Conservation (phyloP, 257 asterid genomes). For the Solanum acaule region DNA sequence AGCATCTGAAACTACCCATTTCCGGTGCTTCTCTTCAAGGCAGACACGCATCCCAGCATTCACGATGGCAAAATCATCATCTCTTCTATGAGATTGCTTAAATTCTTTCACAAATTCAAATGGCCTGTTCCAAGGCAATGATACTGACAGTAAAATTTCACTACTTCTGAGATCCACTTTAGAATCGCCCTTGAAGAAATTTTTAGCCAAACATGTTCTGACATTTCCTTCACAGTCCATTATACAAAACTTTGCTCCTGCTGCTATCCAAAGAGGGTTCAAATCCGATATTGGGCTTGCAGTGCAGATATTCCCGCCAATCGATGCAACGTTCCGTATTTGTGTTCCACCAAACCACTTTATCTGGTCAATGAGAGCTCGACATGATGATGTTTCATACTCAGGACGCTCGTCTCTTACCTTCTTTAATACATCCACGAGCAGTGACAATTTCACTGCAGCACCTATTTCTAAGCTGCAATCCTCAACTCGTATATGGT, state of each 20-base stretch:
- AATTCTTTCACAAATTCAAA: constrained; percentile 80
- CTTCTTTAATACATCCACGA: constrained; percentile 37
- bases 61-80: constrained; percentile 92
- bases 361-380: constrained; percentile 64
- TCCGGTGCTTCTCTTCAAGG: constrained; percentile 46
- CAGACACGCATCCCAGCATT: constrained; percentile 84
- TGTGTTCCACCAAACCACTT: constrained; percentile 98
- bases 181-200: constrained; percentile 72
- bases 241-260: constrained; percentile 59
- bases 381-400: constrained; percentile 70
- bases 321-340: constrained; percentile 70
- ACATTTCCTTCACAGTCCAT: constrained; percentile 52
- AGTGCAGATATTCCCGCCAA: constrained; percentile 95
- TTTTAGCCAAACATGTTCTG: constrained; percentile 55
- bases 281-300: constrained; percentile 98
- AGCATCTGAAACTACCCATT: constrained; percentile 75
- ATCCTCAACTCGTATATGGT: constrained; percentile 42
- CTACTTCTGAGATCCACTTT: constrained; percentile 63
- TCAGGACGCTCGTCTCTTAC: constrained; percentile 37
- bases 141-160: constrained; percentile 71
- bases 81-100: constrained; percentile 92
- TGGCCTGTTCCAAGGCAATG: constrained; percentile 73
- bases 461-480: constrained; percentile 91
- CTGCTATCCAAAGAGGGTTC: constrained; percentile 94
- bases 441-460: constrained; percentile 70